Conservation (phyloP, 73 alveolate species). For the Stentor coeruleus region DNA sequence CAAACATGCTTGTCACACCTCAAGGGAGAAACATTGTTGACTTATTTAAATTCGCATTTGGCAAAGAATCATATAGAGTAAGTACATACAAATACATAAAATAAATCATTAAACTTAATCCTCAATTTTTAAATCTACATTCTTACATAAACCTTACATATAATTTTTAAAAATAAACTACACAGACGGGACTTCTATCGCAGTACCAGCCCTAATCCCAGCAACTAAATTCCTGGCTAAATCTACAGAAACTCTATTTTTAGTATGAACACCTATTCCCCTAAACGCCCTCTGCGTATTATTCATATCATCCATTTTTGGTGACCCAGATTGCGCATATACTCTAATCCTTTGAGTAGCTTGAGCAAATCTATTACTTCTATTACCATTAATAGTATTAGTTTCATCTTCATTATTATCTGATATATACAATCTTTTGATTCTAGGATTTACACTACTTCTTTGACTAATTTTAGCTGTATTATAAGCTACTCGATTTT, state of each 20-base stretch:
- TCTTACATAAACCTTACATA: too few species aligned
- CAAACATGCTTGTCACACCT: too few species aligned
- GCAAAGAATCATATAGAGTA: too few species aligned
- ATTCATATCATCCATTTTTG: background rate
- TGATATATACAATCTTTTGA: too few species aligned
- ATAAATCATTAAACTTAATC: too few species aligned
- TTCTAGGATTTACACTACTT: background rate
- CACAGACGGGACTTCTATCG: background rate
- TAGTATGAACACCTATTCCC: background rate
- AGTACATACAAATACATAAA: too few species aligned
- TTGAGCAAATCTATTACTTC: background rate
- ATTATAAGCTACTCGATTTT: background rate
- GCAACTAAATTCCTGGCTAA: background rate
- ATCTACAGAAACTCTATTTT: background rate
- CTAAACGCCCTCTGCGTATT: background rate
- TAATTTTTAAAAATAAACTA: too few species aligned
- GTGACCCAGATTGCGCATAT: background rate
- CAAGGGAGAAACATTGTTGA: too few species aligned
- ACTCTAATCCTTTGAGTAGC: background rate
- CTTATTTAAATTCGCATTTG: too few species aligned
- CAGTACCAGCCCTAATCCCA: background rate
- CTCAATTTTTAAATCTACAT: too few species aligned
- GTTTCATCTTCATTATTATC: background rate
- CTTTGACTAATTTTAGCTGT: background rate
- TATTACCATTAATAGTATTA: too few species aligned